These are phyloP conservation scores for Xylariaceae sp. DNA, from an alignment of 2,329 filamentous ascomycete species.

Conservation along the genomic window DNA sequence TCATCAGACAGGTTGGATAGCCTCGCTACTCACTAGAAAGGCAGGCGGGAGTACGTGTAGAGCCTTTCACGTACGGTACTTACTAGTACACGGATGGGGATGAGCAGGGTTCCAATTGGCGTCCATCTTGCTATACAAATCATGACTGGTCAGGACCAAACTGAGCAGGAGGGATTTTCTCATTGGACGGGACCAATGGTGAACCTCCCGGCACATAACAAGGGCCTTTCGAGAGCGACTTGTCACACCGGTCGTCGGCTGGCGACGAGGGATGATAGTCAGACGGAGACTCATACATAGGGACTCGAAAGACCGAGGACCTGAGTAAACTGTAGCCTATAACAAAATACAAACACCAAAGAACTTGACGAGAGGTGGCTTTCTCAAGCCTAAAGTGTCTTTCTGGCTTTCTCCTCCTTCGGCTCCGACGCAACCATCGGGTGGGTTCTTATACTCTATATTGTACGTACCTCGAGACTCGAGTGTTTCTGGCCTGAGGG, in stretches of 20 bases:
- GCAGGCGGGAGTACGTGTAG: neutral
- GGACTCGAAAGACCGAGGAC: slow-evolving; percentile 3
- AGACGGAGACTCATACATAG: neutral
- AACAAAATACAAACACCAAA: neutral
- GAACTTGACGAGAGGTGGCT: neutral
- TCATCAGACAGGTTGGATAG: neutral
- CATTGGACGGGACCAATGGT: slow-evolving; percentile 11
- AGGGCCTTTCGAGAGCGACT: slow-evolving; percentile 9
- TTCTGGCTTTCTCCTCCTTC: too few species aligned
- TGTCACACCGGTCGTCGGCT: slow-evolving; percentile 17
- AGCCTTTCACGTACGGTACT: neutral
- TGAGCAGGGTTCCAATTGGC: neutral
- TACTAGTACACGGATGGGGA: neutral
- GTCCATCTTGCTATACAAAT: slow-evolving; percentile 3
- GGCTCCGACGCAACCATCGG: too few species aligned
- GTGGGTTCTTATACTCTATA: too few species aligned
- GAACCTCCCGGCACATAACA: slow-evolving; percentile 8
- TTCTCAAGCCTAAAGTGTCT: too few species aligned
- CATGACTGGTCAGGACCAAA: slow-evolving; percentile 14
- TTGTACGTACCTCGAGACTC: too few species aligned
- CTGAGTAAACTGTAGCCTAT: neutral
- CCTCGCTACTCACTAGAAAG: slow-evolving; percentile 3
- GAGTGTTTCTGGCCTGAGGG: too few species aligned
- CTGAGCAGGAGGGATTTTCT: slow-evolving; percentile 15
- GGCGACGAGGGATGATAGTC: neutral